A percentile compares a stretch with the other conserved stretches of the same genome.
These are phyloP conservation scores for Elaeis guineensis DNA, from an alignment of 176 grass and related monocot genomes.

Conservation along the genomic window DNA sequence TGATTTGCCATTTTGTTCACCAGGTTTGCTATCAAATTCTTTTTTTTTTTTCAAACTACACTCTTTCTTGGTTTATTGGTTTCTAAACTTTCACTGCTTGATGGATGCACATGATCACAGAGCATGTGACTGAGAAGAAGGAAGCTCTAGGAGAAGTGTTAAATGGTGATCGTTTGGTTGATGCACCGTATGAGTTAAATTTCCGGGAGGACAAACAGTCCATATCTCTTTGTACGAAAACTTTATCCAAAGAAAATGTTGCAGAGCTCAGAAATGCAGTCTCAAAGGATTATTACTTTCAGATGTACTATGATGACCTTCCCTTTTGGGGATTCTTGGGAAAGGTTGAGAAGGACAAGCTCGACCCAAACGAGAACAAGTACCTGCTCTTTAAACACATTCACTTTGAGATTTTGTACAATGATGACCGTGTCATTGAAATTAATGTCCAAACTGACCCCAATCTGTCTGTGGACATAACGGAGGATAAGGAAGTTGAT, in stretches of 20 bases:
- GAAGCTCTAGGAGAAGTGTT: slow-evolving; percentile 86
- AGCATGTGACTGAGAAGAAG: slow-evolving; percentile 83
- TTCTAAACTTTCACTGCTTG: too few relatives aligned
- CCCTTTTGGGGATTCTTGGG: slow-evolving; percentile 95
- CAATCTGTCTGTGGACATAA: slow-evolving; percentile 64
- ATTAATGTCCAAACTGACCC: slow-evolving; percentile 67
- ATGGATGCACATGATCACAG: slow-evolving; percentile 11
- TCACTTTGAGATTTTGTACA: slow-evolving; percentile 83
- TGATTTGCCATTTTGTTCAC: slow-evolving; percentile 81
- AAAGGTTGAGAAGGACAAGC: slow-evolving; percentile 62
- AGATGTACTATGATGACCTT: slow-evolving; percentile 97
- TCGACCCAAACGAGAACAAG: slow-evolving; percentile 27
- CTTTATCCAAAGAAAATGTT: slow-evolving; percentile 45
- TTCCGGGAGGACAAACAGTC: slow-evolving; percentile 63
- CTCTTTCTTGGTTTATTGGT: too few relatives aligned
- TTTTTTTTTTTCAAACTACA: slow-evolving; percentile 22
- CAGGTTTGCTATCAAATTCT: slow-evolving; percentile 44
- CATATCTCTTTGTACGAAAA: slow-evolving; percentile 58
- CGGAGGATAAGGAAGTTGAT: slow-evolving; percentile 59
- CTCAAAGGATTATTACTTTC: slow-evolving; percentile 89
- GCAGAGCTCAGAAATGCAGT: slow-evolving; percentile 68
- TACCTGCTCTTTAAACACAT: slow-evolving; percentile 85
- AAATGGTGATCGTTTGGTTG: slow-evolving; percentile 86
- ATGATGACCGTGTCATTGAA: slow-evolving; percentile 72
- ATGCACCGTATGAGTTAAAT: slow-evolving; percentile 81